Evolutionary conservation across 1,284 basidiomycete species (phyloP), one percentile per base, ranked within the genome.

Genomic region (Ganoderma multipileum): DNA sequence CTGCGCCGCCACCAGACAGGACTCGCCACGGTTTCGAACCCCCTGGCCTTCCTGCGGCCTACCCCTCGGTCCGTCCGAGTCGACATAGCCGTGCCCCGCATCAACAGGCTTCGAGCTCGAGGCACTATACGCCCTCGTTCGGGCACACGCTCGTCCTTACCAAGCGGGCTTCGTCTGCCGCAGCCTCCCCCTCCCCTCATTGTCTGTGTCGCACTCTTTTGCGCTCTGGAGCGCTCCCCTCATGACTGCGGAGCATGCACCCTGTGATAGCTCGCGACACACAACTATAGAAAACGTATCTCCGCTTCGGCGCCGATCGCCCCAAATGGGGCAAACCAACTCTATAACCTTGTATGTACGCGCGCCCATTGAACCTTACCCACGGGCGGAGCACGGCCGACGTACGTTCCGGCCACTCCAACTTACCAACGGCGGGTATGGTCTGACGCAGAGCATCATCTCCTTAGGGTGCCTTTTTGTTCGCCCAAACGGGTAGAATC

Each of bases 301-400:
- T 44, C 63, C 67, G 63, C 67, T 23, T 59, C 42, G 54, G 63
- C 50, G 67, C 67, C 47, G 67, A 68, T 61, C 67, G 16, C 47
- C 47, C 67, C 63, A 44, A 44, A 50, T 57, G 28, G 44, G 63
- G 67, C 38, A 63, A 64, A 12, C 59, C 62, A 59, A 68, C 58
- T 60, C 63, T 68, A 68, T 68, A 68, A 68, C 67, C 42, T 55
- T 68, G 66, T 60, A 14, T 63, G n/a, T 11, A 14, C 58, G 38
- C 39, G 23, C 52, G 38, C 63, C 18, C 38, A 63, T 33, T 42
- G 58, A 68, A 64, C 63, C 58, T 61, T 68, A 44, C 47, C 58
- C 58, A n/a, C 67, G 50, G 36, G 58, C 38, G 58, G 58, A 41
- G 36, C 58, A 41, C 38, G 58, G 38, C 38, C 36, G 36, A 41